A percentile compares a stretch with the other conserved stretches of the same genome.
These are phyloP conservation scores for Anthostomella pinea DNA, from an alignment of 2,329 filamentous ascomycete species.

Conservation along the genomic window DNA sequence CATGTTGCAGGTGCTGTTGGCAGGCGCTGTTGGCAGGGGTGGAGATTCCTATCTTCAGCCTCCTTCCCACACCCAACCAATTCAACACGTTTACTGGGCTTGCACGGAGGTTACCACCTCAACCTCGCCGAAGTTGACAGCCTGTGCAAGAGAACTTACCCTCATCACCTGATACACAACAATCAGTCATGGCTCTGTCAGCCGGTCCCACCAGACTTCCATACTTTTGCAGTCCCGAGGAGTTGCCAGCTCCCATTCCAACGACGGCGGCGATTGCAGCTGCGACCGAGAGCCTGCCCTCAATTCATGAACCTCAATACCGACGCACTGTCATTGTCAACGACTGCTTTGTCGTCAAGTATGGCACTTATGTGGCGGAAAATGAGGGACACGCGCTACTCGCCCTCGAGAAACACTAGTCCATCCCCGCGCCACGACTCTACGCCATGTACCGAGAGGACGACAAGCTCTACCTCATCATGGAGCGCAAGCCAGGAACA, in stretches of 20 bases:
- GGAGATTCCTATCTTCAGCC: too few species aligned
- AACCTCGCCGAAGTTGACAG: too few species aligned
- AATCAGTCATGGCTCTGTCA: too few species aligned
- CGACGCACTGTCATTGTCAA: slow-evolving; percentile 5
- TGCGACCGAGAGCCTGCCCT: slow-evolving; percentile 2
- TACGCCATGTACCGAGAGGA: slow-evolving; percentile 13
- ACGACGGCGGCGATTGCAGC: slow-evolving; percentile 9
- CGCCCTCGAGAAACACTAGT: slow-evolving; percentile 3
- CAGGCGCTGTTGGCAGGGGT: too few species aligned
- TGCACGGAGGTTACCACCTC: too few species aligned
- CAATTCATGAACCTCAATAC: slow-evolving; percentile 1
- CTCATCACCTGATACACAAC: too few species aligned
- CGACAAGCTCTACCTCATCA: slow-evolving; percentile 9
- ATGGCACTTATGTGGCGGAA: slow-evolving; percentile 1
- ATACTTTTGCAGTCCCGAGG: slow-evolving; percentile 3
- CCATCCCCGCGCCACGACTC: slow-evolving; percentile 7
- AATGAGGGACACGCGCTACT: slow-evolving; percentile 10
- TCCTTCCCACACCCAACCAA: too few species aligned
- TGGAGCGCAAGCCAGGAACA: slow-evolving; percentile 7
- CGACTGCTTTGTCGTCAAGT: slow-evolving; percentile 9
- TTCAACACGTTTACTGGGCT: too few species aligned
- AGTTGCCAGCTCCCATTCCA: slow-evolving; percentile 9
- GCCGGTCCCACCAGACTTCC: too few species aligned
- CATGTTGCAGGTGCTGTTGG: too few species aligned
- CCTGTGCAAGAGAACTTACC: too few species aligned